Base-by-base conservation (phyloP, 495 filamentous ascomycete species). In the Xylona heveae region DNA sequence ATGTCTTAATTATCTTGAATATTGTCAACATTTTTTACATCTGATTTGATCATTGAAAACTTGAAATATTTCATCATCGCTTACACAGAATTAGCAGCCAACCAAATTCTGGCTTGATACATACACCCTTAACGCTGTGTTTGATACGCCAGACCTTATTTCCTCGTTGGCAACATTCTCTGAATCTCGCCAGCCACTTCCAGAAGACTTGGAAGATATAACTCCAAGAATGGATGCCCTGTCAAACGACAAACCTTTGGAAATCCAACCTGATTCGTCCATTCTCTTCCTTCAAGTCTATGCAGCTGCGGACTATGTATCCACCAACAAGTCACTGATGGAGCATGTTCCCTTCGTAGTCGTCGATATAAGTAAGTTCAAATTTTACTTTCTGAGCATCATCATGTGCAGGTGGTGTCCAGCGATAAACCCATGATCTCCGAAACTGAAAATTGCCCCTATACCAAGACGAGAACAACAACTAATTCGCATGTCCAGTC, bases 241-340 rank as follows among this genome's bases (percentile, higher is more conserved):
- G 19, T 10, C 17, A 23, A 25, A 30, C 23, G 30, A 28, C 23
- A 19, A 31, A 5, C 25, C 38, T 28, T n/a, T 31, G 9, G 18
- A 27, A 13, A 30, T 39, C 2, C 42, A 48, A 14, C 42, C 41
- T 5, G 38, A 35, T n/a, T 44, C 60, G 33, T 80, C 80, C 10
- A 45, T 69, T 9, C 60, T 92, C n/a, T 74, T 92, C 38, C 66
- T 97, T 9, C 74, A 68, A 19, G 57, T 95, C 30, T 55, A 62
- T 33, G 65, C 84, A 6, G 68, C 72, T 7, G 81, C 88, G 33
- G 81, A 82, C 36, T 97, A 82, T 56, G 90, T 72, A 50, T 74
- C 77, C 12, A 50, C 61, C 21, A 66, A 94, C 39, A 45, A 56
- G 28, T 62, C 64, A 2, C 58, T 93, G 40, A 94, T 95, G 85